Percentiles rank a stretch among this genome's conserved stretches.
Conservation (phyloP, 352 stramenopile genomes). For the Blastocystis sp. region DNA sequence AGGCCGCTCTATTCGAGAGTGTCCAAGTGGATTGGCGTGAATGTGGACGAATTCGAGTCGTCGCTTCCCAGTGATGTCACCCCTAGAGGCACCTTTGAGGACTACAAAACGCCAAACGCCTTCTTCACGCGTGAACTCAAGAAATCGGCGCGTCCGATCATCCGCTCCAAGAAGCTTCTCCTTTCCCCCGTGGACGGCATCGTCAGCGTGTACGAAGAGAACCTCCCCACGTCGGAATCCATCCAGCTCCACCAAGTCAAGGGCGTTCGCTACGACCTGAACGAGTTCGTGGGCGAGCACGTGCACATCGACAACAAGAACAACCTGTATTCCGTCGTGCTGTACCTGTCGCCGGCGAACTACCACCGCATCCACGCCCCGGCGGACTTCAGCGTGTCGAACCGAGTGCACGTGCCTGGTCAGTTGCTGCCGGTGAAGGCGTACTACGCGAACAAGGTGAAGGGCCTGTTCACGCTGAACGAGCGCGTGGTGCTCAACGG, state of each 20-base stretch:
- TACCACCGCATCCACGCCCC: constrained; percentile 66
- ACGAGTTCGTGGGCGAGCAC: constrained; percentile 9
- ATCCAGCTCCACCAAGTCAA: constrained; percentile 69
- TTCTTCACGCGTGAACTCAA: constrained; percentile 69
- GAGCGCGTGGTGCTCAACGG: constrained; percentile 45
- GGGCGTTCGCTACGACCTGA: constrained; percentile 47
- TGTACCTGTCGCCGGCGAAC: constrained; percentile 69
- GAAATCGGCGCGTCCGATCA: not conserved
- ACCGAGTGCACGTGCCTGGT: constrained; percentile 51
- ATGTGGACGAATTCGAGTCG: constrained; percentile 64
- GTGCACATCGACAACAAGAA: not conserved
- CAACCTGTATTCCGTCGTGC: constrained; percentile 55
- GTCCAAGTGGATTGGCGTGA: constrained; percentile 25
- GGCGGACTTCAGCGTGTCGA: not conserved
- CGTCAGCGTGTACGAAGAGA: constrained; percentile 37
- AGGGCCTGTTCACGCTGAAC: constrained; percentile 70
- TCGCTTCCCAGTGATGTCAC: not conserved
- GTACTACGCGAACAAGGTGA: constrained; percentile 40
- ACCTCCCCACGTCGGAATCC: not conserved
- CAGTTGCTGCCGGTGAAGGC: constrained; percentile 58
- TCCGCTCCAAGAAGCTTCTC: not conserved
- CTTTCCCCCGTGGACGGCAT: constrained; percentile 69
- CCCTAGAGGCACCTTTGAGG: constrained; percentile 61
- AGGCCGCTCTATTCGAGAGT: constrained; percentile 61
- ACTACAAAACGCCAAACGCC: constrained; percentile 65